Evolutionary conservation across 257 asterid genomes (phyloP).

Genomic region (Ilex asprella): DNA sequence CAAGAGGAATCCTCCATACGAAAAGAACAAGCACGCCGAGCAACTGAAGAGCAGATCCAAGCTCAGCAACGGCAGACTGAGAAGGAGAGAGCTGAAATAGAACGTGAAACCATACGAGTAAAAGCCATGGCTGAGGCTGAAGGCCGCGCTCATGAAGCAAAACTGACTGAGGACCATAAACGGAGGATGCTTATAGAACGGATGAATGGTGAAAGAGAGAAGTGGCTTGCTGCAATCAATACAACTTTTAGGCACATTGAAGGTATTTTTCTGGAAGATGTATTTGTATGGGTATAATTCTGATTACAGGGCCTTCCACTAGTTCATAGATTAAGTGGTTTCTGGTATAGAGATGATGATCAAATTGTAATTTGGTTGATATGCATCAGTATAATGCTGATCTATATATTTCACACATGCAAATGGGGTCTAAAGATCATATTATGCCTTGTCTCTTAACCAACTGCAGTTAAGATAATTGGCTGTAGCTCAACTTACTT

Average conservation of each 20-base stretch:
- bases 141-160: slow-evolving; percentile 91
- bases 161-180: slow-evolving; percentile 84
- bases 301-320: no score
- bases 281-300: slow-evolving; percentile 5
- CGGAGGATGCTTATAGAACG: slow-evolving; percentile 79
- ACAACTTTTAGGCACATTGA: slow-evolving; percentile 88
- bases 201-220: slow-evolving; percentile 85
- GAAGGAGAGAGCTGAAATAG: slow-evolving; percentile 91
- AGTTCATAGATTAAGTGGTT: no score
- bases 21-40: slow-evolving; percentile 85
- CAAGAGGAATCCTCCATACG: slow-evolving; percentile 88
- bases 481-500: no score
- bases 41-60: slow-evolving; percentile 96
- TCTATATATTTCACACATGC: no score
- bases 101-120: slow-evolving; percentile 82
- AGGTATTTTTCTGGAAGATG: slow-evolving; percentile 36
- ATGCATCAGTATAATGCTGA: no score
- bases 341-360: no score
- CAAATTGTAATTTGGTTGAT: no score
- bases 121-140: slow-evolving; percentile 94
- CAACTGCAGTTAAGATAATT: no score
- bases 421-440: no score
- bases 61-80: slow-evolving; percentile 88
- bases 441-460: no score
- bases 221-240: slow-evolving; percentile 99